phyloP scores from a whole-genome alignment of 23 red algal genomes.

The Gracilaria vermiculophylla region DNA sequence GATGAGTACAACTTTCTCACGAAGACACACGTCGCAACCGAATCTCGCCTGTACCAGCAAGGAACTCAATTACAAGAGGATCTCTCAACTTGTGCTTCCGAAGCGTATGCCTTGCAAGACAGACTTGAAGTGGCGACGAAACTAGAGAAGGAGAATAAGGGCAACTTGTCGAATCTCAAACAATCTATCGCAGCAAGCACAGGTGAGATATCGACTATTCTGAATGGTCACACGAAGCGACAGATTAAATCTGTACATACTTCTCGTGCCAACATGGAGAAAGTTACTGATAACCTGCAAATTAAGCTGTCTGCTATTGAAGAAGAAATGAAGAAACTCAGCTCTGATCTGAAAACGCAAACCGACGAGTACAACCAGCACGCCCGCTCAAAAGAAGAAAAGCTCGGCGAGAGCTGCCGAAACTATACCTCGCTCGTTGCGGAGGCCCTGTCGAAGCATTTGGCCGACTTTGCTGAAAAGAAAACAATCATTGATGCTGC shows the following conservation, averaged over 20 bases:
- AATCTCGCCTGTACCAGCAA: conserved; percentile 44
- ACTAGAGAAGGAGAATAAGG: conserved; percentile 39
- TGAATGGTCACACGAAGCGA: not conserved
- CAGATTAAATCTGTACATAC: not conserved
- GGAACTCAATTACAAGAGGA: conserved; percentile 49
- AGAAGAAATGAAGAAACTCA: not conserved
- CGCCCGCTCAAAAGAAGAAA: not conserved
- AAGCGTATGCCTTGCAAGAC: conserved; percentile 47
- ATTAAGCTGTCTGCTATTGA: not conserved
- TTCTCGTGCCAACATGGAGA: not conserved
- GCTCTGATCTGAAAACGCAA: not conserved
- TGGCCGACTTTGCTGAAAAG: not conserved
- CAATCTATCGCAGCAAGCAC: not conserved
- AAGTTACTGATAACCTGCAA: not conserved
- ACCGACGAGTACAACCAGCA: not conserved
- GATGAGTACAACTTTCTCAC: conserved; percentile 54
- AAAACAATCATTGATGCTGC: not conserved
- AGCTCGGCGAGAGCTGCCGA: not conserved
- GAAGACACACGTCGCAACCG: conserved; percentile 51
- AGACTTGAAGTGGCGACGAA: conserved; percentile 21
- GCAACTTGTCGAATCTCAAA: conserved; percentile 31
- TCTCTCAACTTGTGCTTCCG: conserved; percentile 6
- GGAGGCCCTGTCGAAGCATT: not conserved
- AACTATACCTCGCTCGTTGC: not conserved
- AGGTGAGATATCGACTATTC: not conserved